Evolutionary conservation across 169 alveolate species (phyloP).

Genomic region (Plasmodium chabaudi): DNA sequence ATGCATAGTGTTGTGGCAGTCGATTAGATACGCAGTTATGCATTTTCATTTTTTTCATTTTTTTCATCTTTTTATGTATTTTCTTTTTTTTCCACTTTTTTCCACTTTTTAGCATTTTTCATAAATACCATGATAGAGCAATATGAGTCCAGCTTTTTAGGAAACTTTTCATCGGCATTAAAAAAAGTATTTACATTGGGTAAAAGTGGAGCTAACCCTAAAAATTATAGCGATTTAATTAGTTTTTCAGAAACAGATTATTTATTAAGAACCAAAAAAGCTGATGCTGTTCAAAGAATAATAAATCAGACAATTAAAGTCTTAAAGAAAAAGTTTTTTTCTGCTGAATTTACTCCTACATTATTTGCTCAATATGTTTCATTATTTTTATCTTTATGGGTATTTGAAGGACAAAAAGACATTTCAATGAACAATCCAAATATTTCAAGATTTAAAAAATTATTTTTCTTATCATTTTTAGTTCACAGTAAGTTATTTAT

Average conservation of each 20-base stretch:
- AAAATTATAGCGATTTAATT: conserved; percentile 31
- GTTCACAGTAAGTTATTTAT: conserved; percentile 33
- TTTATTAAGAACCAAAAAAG: conserved; percentile 9
- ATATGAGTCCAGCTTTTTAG: conserved; percentile 44
- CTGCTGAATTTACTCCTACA: conserved; percentile 34
- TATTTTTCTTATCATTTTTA: conserved; percentile 37
- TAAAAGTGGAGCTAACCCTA: conserved; percentile 27
- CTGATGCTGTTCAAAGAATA: conserved; percentile 36
- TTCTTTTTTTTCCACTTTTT: neutral
- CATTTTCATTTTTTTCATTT: neutral
- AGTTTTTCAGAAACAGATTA: conserved; percentile 40
- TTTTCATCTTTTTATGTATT: no score
- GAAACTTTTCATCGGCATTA: conserved; percentile 27
- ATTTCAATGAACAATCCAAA: conserved; percentile 21
- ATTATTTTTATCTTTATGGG: conserved; percentile 51
- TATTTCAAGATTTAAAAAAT: conserved; percentile 36
- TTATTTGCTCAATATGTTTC: conserved; percentile 57
- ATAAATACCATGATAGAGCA: conserved; percentile 66
- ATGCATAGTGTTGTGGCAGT: neutral
- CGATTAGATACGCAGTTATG: neutral
- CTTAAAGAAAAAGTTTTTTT: conserved; percentile 41
- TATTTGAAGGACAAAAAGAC: conserved; percentile 32
- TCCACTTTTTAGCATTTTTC: conserved; percentile 19
- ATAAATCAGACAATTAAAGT: conserved; percentile 27
- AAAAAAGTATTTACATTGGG: conserved; percentile 52